Conservation (phyloP, 2,329 filamentous ascomycete species). For the Aspergillus fischeri region DNA sequence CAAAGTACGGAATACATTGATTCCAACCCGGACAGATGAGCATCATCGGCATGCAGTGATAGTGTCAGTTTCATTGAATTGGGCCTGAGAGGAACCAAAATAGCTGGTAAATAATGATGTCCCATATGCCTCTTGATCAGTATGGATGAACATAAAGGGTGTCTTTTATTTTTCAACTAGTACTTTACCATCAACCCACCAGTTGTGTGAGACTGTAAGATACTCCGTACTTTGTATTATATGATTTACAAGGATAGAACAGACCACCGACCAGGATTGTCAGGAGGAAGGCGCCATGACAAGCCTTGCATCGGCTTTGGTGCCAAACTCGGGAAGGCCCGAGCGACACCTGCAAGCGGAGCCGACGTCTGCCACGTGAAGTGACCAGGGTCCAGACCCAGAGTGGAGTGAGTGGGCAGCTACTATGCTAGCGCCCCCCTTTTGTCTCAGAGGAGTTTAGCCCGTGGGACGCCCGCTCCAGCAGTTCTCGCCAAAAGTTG, state of each 20-base stretch:
- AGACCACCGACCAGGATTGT: constrained; percentile 7
- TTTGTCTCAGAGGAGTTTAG: constrained; percentile 8
- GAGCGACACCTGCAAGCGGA: constrained; percentile 18
- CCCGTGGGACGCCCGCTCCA: constrained; percentile 20
- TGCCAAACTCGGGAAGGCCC: constrained; percentile 28
- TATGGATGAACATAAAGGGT: not conserved
- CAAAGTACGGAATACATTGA: not conserved
- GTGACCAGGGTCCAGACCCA: constrained; percentile 20
- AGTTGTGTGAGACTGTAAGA: not conserved
- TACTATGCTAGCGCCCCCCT: constrained; percentile 6
- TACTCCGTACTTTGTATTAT: not conserved
- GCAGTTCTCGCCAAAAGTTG: constrained; percentile 16
- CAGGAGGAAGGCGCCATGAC: constrained; percentile 6
- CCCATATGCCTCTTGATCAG: not conserved
- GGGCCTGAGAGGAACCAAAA: not conserved
- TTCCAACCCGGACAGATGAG: not conserved
- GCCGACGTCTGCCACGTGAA: constrained; percentile 24
- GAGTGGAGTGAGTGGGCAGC: not conserved
- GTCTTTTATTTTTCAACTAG: not conserved
- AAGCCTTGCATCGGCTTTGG: constrained; percentile 23
- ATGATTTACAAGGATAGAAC: not conserved
- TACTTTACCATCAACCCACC: not conserved
- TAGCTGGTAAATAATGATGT: not conserved
- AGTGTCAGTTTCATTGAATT: not conserved
- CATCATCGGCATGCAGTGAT: not conserved